Evolutionary conservation across 805 yeast genomes (phyloP), one percentile per base, ranked within the genome.

Genomic region (Candida quercuum): DNA sequence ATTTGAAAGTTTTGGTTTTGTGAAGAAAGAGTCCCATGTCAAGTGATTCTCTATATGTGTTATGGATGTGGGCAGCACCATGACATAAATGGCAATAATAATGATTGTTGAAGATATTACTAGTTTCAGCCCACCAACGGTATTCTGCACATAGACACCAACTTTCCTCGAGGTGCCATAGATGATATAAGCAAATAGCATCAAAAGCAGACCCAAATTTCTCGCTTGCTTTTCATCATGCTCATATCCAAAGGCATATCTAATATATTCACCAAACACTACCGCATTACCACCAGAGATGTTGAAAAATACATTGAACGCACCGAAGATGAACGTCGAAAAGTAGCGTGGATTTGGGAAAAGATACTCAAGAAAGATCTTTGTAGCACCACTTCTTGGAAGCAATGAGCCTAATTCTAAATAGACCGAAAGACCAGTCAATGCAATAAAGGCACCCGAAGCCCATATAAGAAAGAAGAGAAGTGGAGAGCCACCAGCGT

Each of bases 351-450:
- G 91, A 37, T 61, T 69, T 35, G 71, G 68, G 50, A 76, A 82
- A 15, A 80, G 71, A 43, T 71, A 74, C 51, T 81, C 88, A 39
- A 82, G 56, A 45, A 82, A 82, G 15, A 75, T 77, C 51, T 82
- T 82, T 28, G 78, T 72, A 1, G 87, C 91, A 4, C 91, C 89
- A 45, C 79, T 76, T 49, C 82, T 63, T 0, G 88, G 86, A 11
- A 81, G 63, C 49, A 79, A 61, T 5, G 81, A 70, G 0, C 89
- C 89, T 41, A 82, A 56, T 49, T 82, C 89, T 35, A 82, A 57
- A 49, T 71, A 82, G 24, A 82, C 71, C 47, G 69, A 76, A 19
- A 81, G 57, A 0, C 88, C 88, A 10, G 81, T 69, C 56, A 75
- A 73, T 10, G 86, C 76, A 36, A 78, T 62, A 9, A 69, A 40